phyloP scores from a whole-genome alignment of 768 basidiomycete species.

The Clitopilus passeckerianus region DNA sequence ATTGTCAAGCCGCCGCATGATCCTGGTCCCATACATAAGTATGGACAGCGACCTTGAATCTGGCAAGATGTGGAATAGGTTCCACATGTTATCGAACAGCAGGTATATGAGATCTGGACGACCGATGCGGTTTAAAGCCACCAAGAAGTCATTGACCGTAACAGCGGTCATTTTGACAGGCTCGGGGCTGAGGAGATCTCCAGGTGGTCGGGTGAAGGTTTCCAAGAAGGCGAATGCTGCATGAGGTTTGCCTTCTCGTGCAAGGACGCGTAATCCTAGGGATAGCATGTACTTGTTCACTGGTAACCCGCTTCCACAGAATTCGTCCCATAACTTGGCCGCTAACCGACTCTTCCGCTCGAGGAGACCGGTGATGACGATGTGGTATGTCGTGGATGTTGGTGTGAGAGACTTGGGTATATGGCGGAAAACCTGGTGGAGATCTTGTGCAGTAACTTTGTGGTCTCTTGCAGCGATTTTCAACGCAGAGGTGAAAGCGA shows the following conservation, averaged over 20 bases:
- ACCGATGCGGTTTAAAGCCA: slow-evolving; percentile 39
- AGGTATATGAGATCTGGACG: slow-evolving; percentile 62
- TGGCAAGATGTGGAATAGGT: slow-evolving; percentile 53
- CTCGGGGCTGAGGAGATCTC: not conserved
- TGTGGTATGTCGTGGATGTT: slow-evolving; percentile 44
- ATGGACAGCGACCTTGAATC: slow-evolving; percentile 52
- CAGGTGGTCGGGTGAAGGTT: slow-evolving; percentile 18
- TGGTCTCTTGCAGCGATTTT: slow-evolving; percentile 38
- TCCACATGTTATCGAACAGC: slow-evolving; percentile 63
- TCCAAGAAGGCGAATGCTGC: slow-evolving; percentile 50
- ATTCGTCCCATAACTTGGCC: slow-evolving; percentile 35
- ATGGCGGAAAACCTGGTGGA: not conserved
- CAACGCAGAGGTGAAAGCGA: slow-evolving; percentile 43
- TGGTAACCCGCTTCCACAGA: slow-evolving; percentile 24
- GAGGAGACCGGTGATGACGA: slow-evolving; percentile 50
- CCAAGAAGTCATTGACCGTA: slow-evolving; percentile 38
- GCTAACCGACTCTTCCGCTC: slow-evolving; percentile 38
- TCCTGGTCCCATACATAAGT: slow-evolving; percentile 56
- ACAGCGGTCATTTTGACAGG: slow-evolving; percentile 11
- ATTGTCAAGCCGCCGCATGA: slow-evolving; percentile 46
- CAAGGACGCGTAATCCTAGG: slow-evolving; percentile 45
- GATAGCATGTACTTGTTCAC: slow-evolving; percentile 46
- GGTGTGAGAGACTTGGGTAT: slow-evolving; percentile 23
- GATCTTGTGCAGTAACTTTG: slow-evolving; percentile 11
- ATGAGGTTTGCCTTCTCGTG: slow-evolving; percentile 34